A percentile compares a stretch with the other conserved stretches of the same genome.
Evolutionary conservation across 164 flowering plant genomes (phyloP).

Genomic region (Nymphaea colorata): DNA sequence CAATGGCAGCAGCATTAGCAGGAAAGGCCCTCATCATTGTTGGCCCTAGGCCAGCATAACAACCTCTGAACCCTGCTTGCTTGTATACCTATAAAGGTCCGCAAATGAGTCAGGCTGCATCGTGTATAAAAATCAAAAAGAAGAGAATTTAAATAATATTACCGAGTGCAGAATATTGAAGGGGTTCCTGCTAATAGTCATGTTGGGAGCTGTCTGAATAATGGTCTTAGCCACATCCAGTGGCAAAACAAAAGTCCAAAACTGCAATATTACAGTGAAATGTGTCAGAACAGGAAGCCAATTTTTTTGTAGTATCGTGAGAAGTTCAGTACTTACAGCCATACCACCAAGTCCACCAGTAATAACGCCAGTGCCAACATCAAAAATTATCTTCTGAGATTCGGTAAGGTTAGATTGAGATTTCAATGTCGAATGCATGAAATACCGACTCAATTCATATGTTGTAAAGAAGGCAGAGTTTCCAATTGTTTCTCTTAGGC

Average conservation of each 20-base stretch:
- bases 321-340: constrained; percentile 41
- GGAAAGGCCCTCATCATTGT: constrained; percentile 85
- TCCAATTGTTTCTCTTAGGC: constrained; percentile 71
- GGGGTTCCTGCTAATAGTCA: constrained; percentile 44
- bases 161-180: constrained; percentile 47
- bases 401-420: constrained; percentile 24
- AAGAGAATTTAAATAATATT: constrained; percentile 4
- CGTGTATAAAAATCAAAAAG: background rate
- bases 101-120: background rate
- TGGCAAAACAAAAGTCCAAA: constrained; percentile 74
- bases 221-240: constrained; percentile 84
- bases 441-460: constrained; percentile 59
- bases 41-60: constrained; percentile 79
- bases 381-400: constrained; percentile 24
- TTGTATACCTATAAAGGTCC: constrained; percentile 41
- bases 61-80: constrained; percentile 62
- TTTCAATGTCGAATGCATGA: constrained; percentile 49
- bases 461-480: constrained; percentile 67
- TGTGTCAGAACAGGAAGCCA: background rate
- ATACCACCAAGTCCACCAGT: constrained; percentile 88
- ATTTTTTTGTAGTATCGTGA: background rate
- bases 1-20: constrained; percentile 94
- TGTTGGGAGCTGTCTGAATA: constrained; percentile 62
- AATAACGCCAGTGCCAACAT: constrained; percentile 67
- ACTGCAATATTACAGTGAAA: constrained; percentile 24